Evolutionary conservation across 139 green algal genomes (phyloP), one percentile per base, ranked within the genome.

Genomic region (Chlamydomonas eustigma): DNA sequence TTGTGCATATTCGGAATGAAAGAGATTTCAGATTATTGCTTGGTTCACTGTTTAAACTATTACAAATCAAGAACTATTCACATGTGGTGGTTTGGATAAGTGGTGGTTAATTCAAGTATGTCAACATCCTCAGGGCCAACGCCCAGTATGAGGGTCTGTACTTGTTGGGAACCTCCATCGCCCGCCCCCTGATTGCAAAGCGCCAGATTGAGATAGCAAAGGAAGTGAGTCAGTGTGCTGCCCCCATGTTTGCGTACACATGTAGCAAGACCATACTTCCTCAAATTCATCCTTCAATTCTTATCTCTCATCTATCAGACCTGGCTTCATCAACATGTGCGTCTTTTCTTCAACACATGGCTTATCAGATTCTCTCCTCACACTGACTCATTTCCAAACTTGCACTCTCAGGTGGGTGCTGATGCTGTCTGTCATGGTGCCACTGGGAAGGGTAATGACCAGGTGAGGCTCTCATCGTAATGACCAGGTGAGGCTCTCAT

Each of bases 391-490:
- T n/a, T n/a, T n/a, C n/a, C n/a, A n/a, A n/a, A n/a, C n/a, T n/a
- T n/a, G n/a, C 35, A n/a, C n/a, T n/a, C n/a, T 22, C 80, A 90
- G 79, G 87, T 94, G 6, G 96, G 96, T 50, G 96, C 96, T 6
- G 96, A 99, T 77, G 96, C 96, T 1, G 96, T 99, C 51, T 93
- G 83, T 35, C 96, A 99, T 82, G 96, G 96, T n/a, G 96, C 95
- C 78, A 99, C 96, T 28, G 96, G 96, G 76, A 99, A 99, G 91
- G 96, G 96, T 67, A 99, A 99, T 78, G 96, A 99, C 79, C 95
- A 98, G 85, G 88, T 93, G 37, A n/a, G n/a, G n/a, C n/a, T n/a
- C n/a, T n/a, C n/a, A n/a, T n/a, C n/a, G n/a, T n/a, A n/a, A n/a
- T n/a, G n/a, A n/a, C n/a, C n/a, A n/a, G n/a, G n/a, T n/a, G n/a